A percentile compares a stretch with the other conserved stretches of the same genome.
These are phyloP conservation scores for Laguncularia racemosa DNA, from an alignment of 345 rosid genomes.

Conservation along the genomic window DNA sequence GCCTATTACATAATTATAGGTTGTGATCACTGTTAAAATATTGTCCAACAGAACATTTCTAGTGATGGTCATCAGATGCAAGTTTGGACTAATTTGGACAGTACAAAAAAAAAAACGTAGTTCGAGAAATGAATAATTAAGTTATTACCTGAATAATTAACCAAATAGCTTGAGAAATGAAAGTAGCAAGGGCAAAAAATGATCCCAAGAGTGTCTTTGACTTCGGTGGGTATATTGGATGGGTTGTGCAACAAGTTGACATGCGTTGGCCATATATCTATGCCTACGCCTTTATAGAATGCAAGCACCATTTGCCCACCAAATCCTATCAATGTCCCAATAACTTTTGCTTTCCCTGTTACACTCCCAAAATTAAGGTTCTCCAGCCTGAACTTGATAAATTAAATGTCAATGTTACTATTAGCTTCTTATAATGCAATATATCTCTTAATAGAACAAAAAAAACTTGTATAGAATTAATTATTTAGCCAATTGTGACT, in stretches of 20 bases:
- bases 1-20: constrained; percentile 18
- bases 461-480: not conserved
- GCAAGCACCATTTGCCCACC: constrained; percentile 52
- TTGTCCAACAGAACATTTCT: not conserved
- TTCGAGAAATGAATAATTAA: too few species aligned
- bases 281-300: constrained; percentile 37
- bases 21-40: not conserved
- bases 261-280: constrained; percentile 25
- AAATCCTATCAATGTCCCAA: constrained; percentile 45
- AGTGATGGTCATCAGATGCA: too few species aligned
- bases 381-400: constrained; percentile 28
- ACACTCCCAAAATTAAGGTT: constrained; percentile 18
- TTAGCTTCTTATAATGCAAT: not conserved
- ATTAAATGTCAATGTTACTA: not conserved
- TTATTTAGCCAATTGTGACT: too few species aligned
- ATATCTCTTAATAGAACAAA: not conserved
- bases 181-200: constrained; percentile 15
- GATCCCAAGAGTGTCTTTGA: constrained; percentile 14
- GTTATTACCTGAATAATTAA: constrained; percentile 35
- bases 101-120: too few species aligned
- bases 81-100: too few species aligned
- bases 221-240: not conserved
- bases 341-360: constrained; percentile 40
- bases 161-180: constrained; percentile 29
- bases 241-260: constrained; percentile 24